phyloP scores from a whole-genome alignment of 2,329 filamentous ascomycete species.

The Phaeosphaeria sp. region DNA sequence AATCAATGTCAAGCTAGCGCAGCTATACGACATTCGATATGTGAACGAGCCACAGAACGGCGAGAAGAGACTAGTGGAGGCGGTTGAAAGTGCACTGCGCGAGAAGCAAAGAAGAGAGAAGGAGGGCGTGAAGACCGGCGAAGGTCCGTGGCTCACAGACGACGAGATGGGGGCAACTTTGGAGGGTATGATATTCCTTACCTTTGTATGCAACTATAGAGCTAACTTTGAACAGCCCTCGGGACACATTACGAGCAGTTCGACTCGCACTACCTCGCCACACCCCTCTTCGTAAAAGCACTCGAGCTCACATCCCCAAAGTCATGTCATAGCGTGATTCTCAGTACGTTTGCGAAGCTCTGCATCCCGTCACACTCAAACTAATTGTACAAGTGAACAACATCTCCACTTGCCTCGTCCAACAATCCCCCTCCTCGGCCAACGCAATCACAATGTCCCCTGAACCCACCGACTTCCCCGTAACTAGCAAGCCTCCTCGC shows the following conservation, averaged over 20 bases:
- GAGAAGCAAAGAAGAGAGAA: conserved; percentile 73
- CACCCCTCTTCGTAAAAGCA: conserved; percentile 86
- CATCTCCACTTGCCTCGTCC: conserved; percentile 74
- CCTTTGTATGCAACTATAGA: background rate
- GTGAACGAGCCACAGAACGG: conserved; percentile 76
- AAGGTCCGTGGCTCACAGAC: conserved; percentile 73
- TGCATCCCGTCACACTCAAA: background rate
- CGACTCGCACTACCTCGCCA: conserved; percentile 78
- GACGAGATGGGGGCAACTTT: conserved; percentile 76
- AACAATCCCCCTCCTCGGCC: conserved; percentile 59
- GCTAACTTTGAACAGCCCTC: conserved; percentile 62
- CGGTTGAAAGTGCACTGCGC: conserved; percentile 77
- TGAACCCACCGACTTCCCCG: conserved; percentile 44
- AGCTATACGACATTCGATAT: conserved; percentile 79
- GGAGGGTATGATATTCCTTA: conserved; percentile 59
- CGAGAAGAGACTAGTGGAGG: conserved; percentile 77
- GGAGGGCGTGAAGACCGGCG: conserved; percentile 72
- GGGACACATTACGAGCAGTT: conserved; percentile 77
- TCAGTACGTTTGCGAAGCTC: conserved; percentile 63
- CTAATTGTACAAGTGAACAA: conserved; percentile 71
- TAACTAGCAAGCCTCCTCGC: conserved; percentile 57
- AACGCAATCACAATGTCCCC: conserved; percentile 34
- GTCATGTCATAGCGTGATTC: conserved; percentile 77
- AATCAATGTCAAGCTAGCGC: conserved; percentile 82
- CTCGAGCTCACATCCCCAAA: conserved; percentile 69